phyloP scores from a whole-genome alignment of 257 asterid species.

The Gardenia jasminoides region DNA sequence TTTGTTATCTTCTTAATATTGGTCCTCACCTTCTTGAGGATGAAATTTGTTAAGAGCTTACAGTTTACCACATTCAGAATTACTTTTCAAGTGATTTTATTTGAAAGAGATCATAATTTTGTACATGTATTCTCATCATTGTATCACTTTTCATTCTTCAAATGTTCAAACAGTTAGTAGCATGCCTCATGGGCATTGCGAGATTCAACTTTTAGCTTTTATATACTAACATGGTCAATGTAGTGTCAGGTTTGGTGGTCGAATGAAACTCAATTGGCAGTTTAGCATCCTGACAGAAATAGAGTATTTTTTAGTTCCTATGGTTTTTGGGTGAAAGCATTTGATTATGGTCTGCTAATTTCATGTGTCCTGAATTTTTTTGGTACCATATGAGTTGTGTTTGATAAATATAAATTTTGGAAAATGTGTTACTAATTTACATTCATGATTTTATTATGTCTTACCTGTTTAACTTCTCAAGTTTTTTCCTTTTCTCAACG shows the following conservation, averaged over 20 bases:
- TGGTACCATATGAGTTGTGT: too few relatives aligned
- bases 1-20: too few relatives aligned
- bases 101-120: not conserved
- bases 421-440: too few relatives aligned
- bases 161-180: not conserved
- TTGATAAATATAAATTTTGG: too few relatives aligned
- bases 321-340: not conserved
- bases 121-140: not conserved
- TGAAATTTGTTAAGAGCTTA: not conserved
- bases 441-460: not conserved
- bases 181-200: not conserved
- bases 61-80: not conserved
- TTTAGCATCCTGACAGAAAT: not conserved
- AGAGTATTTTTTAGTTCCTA: not conserved
- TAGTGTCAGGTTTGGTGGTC: not conserved
- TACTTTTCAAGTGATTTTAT: not conserved
- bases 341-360: not conserved
- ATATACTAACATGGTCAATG: not conserved
- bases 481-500: not conserved
- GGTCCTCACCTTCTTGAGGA: not conserved
- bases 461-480: not conserved
- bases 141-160: not conserved
- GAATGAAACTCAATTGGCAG: not conserved
- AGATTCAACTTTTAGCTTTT: not conserved
- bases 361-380: not conserved